Evolutionary conservation across 2,329 filamentous ascomycete genomes (phyloP).

Genomic region (Aureobasidium sp.): DNA sequence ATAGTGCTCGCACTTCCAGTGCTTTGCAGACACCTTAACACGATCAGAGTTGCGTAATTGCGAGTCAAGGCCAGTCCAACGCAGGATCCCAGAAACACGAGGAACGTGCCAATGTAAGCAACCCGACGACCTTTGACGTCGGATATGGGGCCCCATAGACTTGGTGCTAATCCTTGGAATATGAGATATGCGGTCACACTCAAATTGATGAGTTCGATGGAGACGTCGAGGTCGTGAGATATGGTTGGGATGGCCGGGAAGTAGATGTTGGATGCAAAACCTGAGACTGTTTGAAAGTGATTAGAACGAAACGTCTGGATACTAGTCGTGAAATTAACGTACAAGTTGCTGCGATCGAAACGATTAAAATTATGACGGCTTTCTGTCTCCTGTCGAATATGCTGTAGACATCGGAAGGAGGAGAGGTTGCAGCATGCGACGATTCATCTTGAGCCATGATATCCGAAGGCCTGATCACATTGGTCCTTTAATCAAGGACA

Average conservation of each 20-base stretch:
- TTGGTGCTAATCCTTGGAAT: background rate
- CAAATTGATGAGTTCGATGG: background rate
- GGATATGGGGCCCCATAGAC: background rate
- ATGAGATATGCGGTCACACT: background rate
- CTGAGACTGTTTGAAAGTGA: background rate
- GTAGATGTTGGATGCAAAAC: background rate
- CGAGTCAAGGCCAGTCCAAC: slow-evolving; percentile 35
- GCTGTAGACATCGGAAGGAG: background rate
- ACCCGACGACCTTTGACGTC: background rate
- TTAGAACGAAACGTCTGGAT: background rate
- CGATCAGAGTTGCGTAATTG: slow-evolving; percentile 34
- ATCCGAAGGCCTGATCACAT: background rate
- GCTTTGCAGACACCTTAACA: slow-evolving; percentile 38
- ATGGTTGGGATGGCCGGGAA: background rate
- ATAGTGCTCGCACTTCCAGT: slow-evolving; percentile 39
- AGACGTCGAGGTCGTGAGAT: background rate
- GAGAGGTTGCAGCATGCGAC: background rate
- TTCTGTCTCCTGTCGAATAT: background rate
- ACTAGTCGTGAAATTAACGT: background rate
- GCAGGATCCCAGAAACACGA: background rate
- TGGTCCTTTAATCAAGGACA: background rate
- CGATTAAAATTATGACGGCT: background rate
- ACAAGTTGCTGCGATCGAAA: background rate
- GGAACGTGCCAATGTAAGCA: background rate
- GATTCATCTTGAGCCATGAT: background rate